Base-by-base conservation (phyloP, 2,329 filamentous ascomycete species). In the Hypoxylon sp. region DNA sequence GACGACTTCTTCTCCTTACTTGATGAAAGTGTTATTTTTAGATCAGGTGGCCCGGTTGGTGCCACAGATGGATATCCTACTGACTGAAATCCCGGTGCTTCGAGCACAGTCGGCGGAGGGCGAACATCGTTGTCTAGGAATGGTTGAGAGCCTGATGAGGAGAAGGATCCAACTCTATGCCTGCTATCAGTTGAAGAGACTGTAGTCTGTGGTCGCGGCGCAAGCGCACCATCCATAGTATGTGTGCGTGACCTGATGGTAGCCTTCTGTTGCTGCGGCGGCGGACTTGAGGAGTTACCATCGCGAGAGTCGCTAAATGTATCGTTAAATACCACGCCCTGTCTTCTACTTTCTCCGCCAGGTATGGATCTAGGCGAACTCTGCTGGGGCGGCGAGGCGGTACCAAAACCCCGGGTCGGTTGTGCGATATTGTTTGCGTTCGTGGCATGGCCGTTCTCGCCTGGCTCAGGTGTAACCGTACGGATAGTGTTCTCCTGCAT, bases 151-250 rank as follows among this genome's bases (percentile, higher is more conserved):
- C 83, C 80, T 6, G 88, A 84, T 34, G 89, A 90, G 71, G 90
- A 89, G 71, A 93, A 87, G 27, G 91, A 93, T 52, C 90, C 89
- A 45, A 93, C 87, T 54, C 90, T 85, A 71, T 89, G 87, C 54
- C 90, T 85, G 70, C 80, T 83, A 63, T 88, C 85, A 34, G 75
- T 63, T 3, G 77, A 70, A n/a, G 79, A 74, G 34, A 79, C 74
- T 11, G 79, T 74, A 16, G 75, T 76, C 54, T 74, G 64, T 48
- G 85, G 83, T 41, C 86, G 82, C 75, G 85, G 80, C 34, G 73
- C 71, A 29, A 76, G 61, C 37, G 84, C 80, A 45, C 83, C 82
- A 70, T 88, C 87, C 80, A 89, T 82, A 12, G 87, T 89, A 65
- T 86, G 83, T 2, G 86, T 88, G 63, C 87, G 82, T 32, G 85